Percentiles rank a stretch among this genome's conserved stretches.
phyloP scores from a whole-genome alignment of 768 basidiomycete genomes.

The Cystobasidium onofrii region DNA sequence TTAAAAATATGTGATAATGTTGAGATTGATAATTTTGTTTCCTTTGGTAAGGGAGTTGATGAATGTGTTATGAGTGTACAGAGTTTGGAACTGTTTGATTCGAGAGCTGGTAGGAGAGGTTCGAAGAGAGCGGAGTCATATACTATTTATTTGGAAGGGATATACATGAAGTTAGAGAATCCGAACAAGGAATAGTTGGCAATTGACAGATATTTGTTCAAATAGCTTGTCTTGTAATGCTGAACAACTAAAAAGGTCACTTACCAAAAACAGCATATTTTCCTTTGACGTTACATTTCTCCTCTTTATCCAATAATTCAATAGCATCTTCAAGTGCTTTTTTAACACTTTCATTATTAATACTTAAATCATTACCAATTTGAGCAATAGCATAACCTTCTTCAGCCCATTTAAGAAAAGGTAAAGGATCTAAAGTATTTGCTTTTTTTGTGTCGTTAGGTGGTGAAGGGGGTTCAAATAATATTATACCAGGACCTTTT shows the following conservation, averaged over 20 bases:
- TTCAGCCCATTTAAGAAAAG: constrained; percentile 36
- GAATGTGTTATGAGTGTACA: background rate
- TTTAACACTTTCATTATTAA: background rate
- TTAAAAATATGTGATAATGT: background rate
- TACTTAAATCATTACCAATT: constrained; percentile 16
- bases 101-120: background rate
- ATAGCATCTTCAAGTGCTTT: constrained; percentile 10
- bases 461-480: constrained; percentile 17
- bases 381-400: constrained; percentile 34
- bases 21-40: background rate
- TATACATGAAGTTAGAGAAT: no score
- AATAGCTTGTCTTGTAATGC: background rate
- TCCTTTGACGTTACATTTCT: background rate
- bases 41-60: background rate
- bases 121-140: background rate
- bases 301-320: background rate
- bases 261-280: constrained; percentile 31
- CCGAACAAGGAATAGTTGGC: no score
- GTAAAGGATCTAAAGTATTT: constrained; percentile 32
- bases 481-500: constrained; percentile 31
- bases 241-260: background rate
- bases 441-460: background rate
- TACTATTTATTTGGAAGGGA: no score
- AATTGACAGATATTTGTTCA: no score
- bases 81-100: background rate